Evolutionary conservation across 371 early-diverging fungal species (phyloP).

Genomic region (Rhizopus arrhizus): DNA sequence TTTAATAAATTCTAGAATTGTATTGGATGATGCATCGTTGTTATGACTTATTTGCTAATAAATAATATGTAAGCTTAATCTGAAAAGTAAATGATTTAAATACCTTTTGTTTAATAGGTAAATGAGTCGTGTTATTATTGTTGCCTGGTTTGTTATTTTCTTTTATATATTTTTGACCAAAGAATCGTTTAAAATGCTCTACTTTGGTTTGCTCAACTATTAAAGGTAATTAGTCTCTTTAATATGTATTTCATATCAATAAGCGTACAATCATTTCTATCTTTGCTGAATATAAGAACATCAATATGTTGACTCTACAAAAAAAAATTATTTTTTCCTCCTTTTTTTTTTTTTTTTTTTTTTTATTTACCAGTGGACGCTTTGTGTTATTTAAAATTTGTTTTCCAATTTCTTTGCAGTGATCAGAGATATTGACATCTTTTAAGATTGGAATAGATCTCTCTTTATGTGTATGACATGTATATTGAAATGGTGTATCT

Average conservation of each 20-base stretch:
- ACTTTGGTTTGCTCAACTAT: conserved; percentile 13
- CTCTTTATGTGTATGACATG: conserved; percentile 29
- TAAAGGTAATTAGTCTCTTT: neutral
- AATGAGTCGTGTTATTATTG: neutral
- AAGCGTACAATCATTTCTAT: conserved; percentile 11
- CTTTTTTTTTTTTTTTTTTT: neutral
- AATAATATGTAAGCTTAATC: neutral
- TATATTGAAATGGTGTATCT: conserved; percentile 24
- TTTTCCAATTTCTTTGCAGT: conserved; percentile 30
- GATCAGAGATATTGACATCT: conserved; percentile 26
- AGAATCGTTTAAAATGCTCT: conserved; percentile 26
- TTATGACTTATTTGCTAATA: too few relatives aligned
- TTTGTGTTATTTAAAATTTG: conserved; percentile 29
- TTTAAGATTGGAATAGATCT: conserved; percentile 26
- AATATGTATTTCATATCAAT: neutral
- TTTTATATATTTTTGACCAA: conserved; percentile 19
- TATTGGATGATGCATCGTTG: neutral
- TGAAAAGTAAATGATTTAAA: neutral
- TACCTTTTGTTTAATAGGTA: conserved; percentile 12
- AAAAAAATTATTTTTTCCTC: conserved; percentile 2
- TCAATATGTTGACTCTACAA: conserved; percentile 41
- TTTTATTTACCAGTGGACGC: conserved; percentile 23
- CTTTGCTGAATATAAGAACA: conserved; percentile 22
- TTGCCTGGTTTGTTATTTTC: conserved; percentile 1
- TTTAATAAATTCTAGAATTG: conserved; percentile 24